Evolutionary conservation across 2,329 filamentous ascomycete species (phyloP), one percentile per base, ranked within the genome.

Genomic region (Hortaea werneckii): DNA sequence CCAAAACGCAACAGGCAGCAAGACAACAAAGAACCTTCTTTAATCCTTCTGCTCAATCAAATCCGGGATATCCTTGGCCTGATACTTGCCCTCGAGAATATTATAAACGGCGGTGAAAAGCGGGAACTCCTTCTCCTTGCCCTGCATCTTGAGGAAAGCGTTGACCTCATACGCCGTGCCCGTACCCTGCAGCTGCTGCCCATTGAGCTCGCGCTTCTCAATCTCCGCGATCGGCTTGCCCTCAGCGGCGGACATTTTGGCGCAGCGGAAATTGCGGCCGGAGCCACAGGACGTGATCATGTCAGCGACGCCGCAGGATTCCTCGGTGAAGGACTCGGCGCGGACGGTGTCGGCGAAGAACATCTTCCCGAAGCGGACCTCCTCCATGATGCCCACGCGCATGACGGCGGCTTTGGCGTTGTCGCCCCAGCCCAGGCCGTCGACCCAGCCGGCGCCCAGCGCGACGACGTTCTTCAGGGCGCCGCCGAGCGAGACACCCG

Each of bases 401-500:
- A 98, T 96, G 50, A 98, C 83, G 40, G 92, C 92, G n/a, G 92
- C 88, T 72, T 98, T 96, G 54, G 90, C 90, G 58, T 96, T 98
- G 72, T 96, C 89, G 60, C 92, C 92, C 90, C 92, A 98, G 54
- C 90, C 90, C 50, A 90, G 79, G 32, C 92, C 92, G 54, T 95
- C 87, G 39, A 96, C 88, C 66, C 94, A 98, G 47, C 92, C 92
- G 29, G 92, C 89, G 5, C 88, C 90, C 12, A 98, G 73, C 5
- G 92, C 92, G 45, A 98, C 87, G 54, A 98, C 83, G 72, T 98
- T 98, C 76, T 98, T 98, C 56, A 98, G 73, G 0, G 92, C 92
- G 50, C 92, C 92, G 38, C 89, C 85, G 30, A 98, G 81, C 5
- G 92, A 96, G 1, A 95, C 90, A 55, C 92, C 92, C 0, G 90